Evolutionary conservation across 2,329 filamentous ascomycete genomes (phyloP).

Genomic region (Claviceps maximensis): DNA sequence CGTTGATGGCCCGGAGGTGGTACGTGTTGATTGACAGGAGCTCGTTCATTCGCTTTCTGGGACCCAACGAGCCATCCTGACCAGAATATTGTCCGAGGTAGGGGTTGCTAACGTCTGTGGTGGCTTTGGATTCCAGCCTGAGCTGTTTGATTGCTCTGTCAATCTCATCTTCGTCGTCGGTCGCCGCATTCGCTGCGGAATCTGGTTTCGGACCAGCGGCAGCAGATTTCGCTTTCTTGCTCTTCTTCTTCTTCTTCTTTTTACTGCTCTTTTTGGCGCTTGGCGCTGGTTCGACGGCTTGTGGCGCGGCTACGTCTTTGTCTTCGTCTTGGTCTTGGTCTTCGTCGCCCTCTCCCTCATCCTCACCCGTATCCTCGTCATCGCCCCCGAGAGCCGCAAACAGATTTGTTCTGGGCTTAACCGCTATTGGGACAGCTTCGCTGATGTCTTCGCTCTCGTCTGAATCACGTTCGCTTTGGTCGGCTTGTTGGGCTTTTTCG

Average conservation of each 20-base stretch:
- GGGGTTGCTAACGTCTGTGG: not conserved
- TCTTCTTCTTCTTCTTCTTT: conserved; percentile 25
- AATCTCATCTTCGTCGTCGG: conserved; percentile 36
- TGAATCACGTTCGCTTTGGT: conserved; percentile 6
- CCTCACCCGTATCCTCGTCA: conserved; percentile 27
- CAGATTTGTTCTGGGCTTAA: conserved; percentile 29
- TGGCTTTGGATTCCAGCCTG: not conserved
- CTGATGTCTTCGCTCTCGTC: conserved; percentile 20
- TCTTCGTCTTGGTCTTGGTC: conserved; percentile 10
- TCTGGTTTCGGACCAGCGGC: conserved; percentile 12
- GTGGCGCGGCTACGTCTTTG: conserved; percentile 18
- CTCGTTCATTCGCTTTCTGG: conserved; percentile 18
- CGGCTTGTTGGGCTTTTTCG: conserved; percentile 14
- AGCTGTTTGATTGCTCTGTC: conserved; percentile 40
- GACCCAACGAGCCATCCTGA: conserved; percentile 5
- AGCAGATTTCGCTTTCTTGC: conserved; percentile 16
- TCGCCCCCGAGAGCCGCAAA: conserved; percentile 40
- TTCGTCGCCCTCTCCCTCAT: conserved; percentile 10
- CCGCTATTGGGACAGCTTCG: conserved; percentile 15
- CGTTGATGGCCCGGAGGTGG: conserved; percentile 73
- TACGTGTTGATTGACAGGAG: conserved; percentile 44
- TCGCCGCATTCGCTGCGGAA: conserved; percentile 8
- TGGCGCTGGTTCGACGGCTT: conserved; percentile 12
- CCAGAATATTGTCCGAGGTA: conserved; percentile 5
- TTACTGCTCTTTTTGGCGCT: conserved; percentile 21